Evolutionary conservation across 2,329 filamentous ascomycete species (phyloP), one percentile per base, ranked within the genome.

Genomic region (Phialophora tarda): DNA sequence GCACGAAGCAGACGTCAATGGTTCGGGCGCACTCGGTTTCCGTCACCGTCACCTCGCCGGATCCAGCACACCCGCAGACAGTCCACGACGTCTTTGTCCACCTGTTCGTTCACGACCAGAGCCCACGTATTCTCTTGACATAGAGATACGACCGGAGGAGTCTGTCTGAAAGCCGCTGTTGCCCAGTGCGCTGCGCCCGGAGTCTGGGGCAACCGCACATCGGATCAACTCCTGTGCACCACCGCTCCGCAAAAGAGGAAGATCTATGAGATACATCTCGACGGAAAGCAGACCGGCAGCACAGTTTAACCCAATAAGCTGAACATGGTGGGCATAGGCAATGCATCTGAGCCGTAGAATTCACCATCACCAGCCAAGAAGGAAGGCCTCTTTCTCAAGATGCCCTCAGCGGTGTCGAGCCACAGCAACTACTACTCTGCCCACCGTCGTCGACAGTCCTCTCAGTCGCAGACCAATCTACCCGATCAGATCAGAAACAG

Each of bases 401-500:
- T 71, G 70, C 68, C 65, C 63, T 67, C 69, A 23, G 69, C 68
- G 55, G 58, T 71, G 30, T 67, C 66, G 14, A 65, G 65, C 34
- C 64, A 67, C 58, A 58, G 63, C 54, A 67, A 70, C 41, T 70
- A 69, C 48, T 68, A 72, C 62, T 59, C 65, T 23, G 59, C 68
- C 12, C 66, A 70, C 50, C 66, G 68, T 44, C 68, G 69, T 38
- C 67, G 69, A 50, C 69, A 70, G 54, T 71, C 71, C 17, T 70
- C 67, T 10, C 67, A 69, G 48, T 71, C 71, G n/a, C 71, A 73
- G 51, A 69, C 65, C 8, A 68, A 64, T 32, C 61, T 71, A 41
- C 56, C 67, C 5, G 70, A 71, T 58, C 67, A 66, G 56, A 59
- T 65, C 57, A 68, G 60, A 56, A 60, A 48, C n/a, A 47, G 62